These are phyloP conservation scores for Aspergillus pseudoviridinutans DNA, from an alignment of 2,329 filamentous ascomycete species.

Conservation along the genomic window DNA sequence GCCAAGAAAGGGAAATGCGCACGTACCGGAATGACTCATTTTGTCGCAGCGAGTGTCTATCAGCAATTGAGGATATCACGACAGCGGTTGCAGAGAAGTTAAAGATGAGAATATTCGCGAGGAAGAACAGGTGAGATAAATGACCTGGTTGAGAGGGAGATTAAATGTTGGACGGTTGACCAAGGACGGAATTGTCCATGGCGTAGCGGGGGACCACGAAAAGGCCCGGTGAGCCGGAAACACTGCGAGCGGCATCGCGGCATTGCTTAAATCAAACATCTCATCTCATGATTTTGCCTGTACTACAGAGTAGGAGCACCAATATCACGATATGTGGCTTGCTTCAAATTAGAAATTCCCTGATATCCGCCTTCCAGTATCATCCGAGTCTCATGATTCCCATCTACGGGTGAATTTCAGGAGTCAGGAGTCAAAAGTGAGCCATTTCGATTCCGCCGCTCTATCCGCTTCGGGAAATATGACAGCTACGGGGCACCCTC, in stretches of 20 bases:
- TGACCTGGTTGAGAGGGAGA: neutral
- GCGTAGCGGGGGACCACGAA: neutral
- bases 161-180: neutral
- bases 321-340: neutral
- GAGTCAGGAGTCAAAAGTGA: neutral
- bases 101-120: neutral
- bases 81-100: neutral
- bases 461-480: neutral
- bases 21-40: conserved; percentile 1
- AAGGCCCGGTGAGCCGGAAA: neutral
- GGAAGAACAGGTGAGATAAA: neutral
- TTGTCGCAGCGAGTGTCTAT: neutral
- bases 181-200: neutral
- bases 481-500: neutral
- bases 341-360: neutral
- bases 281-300: neutral
- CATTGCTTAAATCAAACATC: neutral
- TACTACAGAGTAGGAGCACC: neutral
- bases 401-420: neutral
- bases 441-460: neutral
- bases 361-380: neutral
- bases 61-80: neutral
- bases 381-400: neutral
- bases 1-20: conserved; percentile 5
- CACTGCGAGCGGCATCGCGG: neutral